Evolutionary conservation across 2,329 filamentous ascomycete species (phyloP).

Genomic region (Aspergillus transmontanensis): DNA sequence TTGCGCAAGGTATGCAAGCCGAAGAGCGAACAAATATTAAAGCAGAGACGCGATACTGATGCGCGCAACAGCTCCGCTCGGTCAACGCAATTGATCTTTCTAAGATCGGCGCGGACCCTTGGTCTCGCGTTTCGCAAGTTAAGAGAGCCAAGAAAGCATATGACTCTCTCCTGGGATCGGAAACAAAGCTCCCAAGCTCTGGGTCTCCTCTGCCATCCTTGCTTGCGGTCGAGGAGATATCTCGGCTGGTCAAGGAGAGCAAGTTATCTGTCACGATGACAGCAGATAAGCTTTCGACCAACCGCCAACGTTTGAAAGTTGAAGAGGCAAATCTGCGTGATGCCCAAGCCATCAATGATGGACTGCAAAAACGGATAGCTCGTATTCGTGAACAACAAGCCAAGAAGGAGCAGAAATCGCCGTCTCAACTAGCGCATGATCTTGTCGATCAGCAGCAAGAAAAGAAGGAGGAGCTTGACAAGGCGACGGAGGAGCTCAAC

Average conservation of each 20-base stretch:
- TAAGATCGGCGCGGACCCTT: slow-evolving; percentile 30
- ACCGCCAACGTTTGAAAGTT: slow-evolving; percentile 43
- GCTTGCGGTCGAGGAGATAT: slow-evolving; percentile 69
- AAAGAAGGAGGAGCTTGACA: slow-evolving; percentile 63
- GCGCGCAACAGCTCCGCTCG: slow-evolving; percentile 34
- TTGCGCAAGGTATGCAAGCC: slow-evolving; percentile 46
- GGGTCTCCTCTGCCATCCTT: slow-evolving; percentile 72
- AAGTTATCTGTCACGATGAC: slow-evolving; percentile 58
- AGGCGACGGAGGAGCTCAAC: slow-evolving; percentile 63
- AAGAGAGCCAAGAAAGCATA: slow-evolving; percentile 66
- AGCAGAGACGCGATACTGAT: slow-evolving; percentile 15
- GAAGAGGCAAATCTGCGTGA: slow-evolving; percentile 53
- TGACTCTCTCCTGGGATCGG: slow-evolving; percentile 60
- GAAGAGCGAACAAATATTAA: neutral
- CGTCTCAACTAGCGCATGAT: slow-evolving; percentile 64
- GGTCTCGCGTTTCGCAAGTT: slow-evolving; percentile 48
- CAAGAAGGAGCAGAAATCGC: slow-evolving; percentile 59
- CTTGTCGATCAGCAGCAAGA: slow-evolving; percentile 62
- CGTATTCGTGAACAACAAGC: slow-evolving; percentile 61
- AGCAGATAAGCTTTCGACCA: slow-evolving; percentile 41
- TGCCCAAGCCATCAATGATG: slow-evolving; percentile 47
- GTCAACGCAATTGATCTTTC: slow-evolving; percentile 34
- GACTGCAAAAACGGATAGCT: slow-evolving; percentile 61
- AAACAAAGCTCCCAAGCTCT: slow-evolving; percentile 67
- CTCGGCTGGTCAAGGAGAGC: slow-evolving; percentile 66